These are phyloP conservation scores for Leishmania aethiopica DNA, from an alignment of 208 protist genomes.

Conservation along the genomic window DNA sequence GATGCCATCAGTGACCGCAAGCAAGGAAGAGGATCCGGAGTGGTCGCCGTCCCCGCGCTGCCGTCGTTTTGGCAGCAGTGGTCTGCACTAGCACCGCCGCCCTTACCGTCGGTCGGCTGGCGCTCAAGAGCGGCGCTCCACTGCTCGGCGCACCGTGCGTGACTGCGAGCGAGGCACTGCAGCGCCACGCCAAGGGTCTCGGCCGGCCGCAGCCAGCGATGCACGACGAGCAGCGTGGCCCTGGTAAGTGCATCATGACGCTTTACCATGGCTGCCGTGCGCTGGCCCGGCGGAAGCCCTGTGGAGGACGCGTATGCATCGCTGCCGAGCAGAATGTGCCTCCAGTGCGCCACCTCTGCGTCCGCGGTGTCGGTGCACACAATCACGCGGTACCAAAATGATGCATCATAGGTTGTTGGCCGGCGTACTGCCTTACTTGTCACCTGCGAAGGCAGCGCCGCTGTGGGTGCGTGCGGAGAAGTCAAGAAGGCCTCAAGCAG, in stretches of 20 bases:
- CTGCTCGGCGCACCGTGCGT: slow-evolving; percentile 11
- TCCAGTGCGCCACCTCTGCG: not conserved
- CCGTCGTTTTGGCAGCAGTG: not conserved
- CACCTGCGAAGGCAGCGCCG: not conserved
- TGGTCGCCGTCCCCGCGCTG: not conserved
- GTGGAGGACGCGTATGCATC: not conserved
- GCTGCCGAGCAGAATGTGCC: slow-evolving; percentile 1
- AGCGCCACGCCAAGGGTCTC: not conserved
- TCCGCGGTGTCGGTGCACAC: not conserved
- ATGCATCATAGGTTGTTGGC: not conserved
- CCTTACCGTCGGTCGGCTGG: not conserved
- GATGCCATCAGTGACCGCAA: not conserved
- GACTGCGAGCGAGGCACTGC: slow-evolving; percentile 18
- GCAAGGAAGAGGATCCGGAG: not conserved
- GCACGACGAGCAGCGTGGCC: not conserved
- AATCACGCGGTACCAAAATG: slow-evolving; percentile 5
- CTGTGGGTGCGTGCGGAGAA: slow-evolving; percentile 9
- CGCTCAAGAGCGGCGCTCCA: slow-evolving; percentile 9
- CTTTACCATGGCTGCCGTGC: not conserved
- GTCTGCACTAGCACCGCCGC: not conserved
- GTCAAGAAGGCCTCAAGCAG: slow-evolving; percentile 20
- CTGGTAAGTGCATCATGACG: slow-evolving; percentile 12
- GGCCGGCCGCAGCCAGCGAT: slow-evolving; percentile 7
- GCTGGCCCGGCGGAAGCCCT: too few species aligned
- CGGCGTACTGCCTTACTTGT: not conserved